phyloP scores from a whole-genome alignment of 2,329 filamentous ascomycete species.

The Colletotrichum horii region DNA sequence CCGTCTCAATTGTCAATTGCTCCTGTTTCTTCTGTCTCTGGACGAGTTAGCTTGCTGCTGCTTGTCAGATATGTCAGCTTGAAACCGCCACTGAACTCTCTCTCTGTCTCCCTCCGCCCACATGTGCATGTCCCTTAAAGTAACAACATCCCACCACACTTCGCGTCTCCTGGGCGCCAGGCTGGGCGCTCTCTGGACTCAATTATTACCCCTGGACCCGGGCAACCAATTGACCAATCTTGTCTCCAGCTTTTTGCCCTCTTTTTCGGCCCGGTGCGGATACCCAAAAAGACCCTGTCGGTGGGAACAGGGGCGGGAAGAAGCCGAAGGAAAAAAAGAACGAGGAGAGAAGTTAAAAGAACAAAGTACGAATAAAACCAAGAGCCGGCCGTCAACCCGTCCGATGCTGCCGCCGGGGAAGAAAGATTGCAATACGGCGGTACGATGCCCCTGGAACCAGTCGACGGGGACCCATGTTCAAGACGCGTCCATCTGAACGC shows the following conservation, averaged over 20 bases:
- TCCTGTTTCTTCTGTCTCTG: background rate
- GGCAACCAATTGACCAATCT: conserved; percentile 9
- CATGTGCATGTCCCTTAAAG: background rate
- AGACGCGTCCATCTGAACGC: background rate
- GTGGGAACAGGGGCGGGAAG: conserved; percentile 5
- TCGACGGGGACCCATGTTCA: background rate
- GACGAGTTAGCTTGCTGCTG: background rate
- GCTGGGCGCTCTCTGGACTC: background rate
- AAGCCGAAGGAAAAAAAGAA: background rate
- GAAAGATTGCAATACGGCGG: background rate
- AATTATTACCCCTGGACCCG: background rate
- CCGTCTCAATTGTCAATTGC: background rate
- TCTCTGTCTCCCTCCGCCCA: background rate
- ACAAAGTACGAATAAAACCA: background rate
- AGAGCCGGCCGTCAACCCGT: background rate
- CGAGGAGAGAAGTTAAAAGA: background rate
- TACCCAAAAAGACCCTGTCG: background rate
- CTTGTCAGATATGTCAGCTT: background rate
- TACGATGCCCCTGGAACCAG: background rate
- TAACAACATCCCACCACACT: background rate
- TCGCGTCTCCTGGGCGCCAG: background rate
- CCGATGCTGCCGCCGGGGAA: background rate
- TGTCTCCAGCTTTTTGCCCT: background rate
- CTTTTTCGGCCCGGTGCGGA: conserved; percentile 13
- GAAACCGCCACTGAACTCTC: background rate